Evolutionary conservation across 2,329 filamentous ascomycete genomes (phyloP).

Genomic region (Grosmannia penicillata): DNA sequence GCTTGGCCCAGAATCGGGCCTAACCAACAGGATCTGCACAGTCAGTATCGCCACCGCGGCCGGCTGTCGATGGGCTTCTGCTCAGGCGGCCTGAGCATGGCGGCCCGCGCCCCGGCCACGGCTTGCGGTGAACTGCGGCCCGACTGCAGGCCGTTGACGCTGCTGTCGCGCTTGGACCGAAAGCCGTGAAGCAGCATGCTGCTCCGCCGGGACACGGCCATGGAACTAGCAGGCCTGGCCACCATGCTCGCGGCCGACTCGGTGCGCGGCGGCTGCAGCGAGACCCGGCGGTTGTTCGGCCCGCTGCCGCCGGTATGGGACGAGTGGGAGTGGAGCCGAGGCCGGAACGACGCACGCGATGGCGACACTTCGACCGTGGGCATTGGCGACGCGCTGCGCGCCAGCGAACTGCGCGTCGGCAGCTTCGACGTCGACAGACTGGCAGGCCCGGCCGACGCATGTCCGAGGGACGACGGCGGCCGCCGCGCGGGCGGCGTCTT

Average conservation of each 20-base stretch:
- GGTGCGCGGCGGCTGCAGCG: conserved; percentile 31
- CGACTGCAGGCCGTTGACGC: conserved; percentile 13
- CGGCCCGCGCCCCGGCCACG: conserved; percentile 27
- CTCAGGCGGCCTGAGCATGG: conserved; percentile 24
- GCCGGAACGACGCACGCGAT: conserved; percentile 27
- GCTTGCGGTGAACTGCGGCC: conserved; percentile 35
- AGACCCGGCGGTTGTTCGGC: conserved; percentile 34
- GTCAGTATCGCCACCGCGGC: conserved; percentile 34
- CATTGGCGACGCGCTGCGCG: conserved; percentile 31
- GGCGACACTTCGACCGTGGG: conserved; percentile 27
- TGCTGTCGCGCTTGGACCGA: conserved; percentile 17
- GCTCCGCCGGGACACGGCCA: conserved; percentile 34
- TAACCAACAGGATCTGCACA: too few species aligned
- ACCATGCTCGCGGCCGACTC: conserved; percentile 13
- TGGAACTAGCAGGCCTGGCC: conserved; percentile 39
- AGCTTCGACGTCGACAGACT: conserved; percentile 26
- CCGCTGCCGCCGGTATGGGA: conserved; percentile 29
- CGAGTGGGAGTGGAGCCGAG: conserved; percentile 26
- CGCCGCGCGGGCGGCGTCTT: conserved; percentile 26
- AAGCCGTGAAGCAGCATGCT: conserved; percentile 37
- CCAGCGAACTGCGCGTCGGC: conserved; percentile 33
- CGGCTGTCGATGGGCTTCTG: conserved; percentile 23
- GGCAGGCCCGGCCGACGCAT: conserved; percentile 16
- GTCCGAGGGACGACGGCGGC: conserved; percentile 27
- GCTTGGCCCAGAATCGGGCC: too few species aligned